These are phyloP conservation scores for Trichoderma gamsii DNA, from an alignment of 495 filamentous ascomycete genomes.

Conservation along the genomic window DNA sequence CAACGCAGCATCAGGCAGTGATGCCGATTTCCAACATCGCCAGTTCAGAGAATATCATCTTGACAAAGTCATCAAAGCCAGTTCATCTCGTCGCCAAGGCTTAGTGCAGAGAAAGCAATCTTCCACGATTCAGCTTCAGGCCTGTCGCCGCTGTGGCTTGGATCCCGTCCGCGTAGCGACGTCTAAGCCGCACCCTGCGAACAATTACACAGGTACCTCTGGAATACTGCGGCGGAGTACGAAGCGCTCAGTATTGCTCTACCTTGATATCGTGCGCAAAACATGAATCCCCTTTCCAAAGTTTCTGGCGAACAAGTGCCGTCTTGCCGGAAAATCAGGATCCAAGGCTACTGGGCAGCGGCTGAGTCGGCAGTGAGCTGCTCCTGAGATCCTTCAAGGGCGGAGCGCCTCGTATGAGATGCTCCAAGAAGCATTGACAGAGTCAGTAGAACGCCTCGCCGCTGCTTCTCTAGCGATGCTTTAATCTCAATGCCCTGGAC, in stretches of 20 bases:
- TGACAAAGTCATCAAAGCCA: background rate
- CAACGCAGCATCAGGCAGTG: background rate
- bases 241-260: too few species aligned
- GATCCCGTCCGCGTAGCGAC: background rate
- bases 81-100: background rate
- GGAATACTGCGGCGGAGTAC: too few species aligned
- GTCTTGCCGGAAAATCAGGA: background rate
- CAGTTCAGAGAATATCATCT: background rate
- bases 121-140: background rate
- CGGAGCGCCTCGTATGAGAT: background rate
- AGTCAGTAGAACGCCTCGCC: background rate
- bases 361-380: slow-evolving; percentile 5
- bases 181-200: background rate
- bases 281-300: background rate
- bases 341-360: background rate
- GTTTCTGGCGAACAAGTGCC: background rate
- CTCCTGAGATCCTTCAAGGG: background rate
- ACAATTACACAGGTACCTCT: background rate
- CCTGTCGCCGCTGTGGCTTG: background rate
- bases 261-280: background rate
- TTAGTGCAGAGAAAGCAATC: background rate
- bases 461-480: background rate
- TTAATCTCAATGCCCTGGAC: background rate
- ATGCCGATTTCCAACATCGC: background rate
- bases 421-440: background rate